Evolutionary conservation across 176 grass and related monocot genomes (phyloP).

Genomic region (Zea luxurians): DNA sequence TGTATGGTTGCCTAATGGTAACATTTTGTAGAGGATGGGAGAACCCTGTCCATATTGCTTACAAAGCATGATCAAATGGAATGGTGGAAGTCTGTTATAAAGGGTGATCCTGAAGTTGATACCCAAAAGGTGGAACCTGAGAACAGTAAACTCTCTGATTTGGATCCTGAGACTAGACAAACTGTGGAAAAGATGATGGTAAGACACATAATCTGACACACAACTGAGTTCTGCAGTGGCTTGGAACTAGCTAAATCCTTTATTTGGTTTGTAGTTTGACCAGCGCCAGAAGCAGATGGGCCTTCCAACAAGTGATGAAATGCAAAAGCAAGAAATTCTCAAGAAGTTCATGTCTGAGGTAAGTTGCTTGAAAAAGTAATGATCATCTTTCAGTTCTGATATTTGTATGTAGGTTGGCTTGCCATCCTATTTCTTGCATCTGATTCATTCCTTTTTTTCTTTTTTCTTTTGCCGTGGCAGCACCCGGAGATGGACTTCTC

Average conservation of each 20-base stretch:
- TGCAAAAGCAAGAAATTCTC: slow-evolving; percentile 89
- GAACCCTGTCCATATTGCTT: slow-evolving; percentile 62
- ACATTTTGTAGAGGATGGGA: slow-evolving; percentile 70
- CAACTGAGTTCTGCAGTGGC: not conserved
- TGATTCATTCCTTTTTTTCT: slow-evolving; percentile 7
- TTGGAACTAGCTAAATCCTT: not conserved
- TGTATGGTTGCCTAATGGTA: not conserved
- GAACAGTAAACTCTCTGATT: slow-evolving; percentile 82
- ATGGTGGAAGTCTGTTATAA: slow-evolving; percentile 84
- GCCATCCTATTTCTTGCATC: not conserved
- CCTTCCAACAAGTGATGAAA: slow-evolving; percentile 85
- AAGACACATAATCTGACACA: slow-evolving; percentile 35
- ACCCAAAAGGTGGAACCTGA: slow-evolving; percentile 84
- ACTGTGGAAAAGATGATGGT: slow-evolving; percentile 99
- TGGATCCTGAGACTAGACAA: slow-evolving; percentile 92
- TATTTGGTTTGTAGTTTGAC: slow-evolving; percentile 58
- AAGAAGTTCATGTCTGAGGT: slow-evolving; percentile 96
- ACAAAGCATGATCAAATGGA: slow-evolving; percentile 98
- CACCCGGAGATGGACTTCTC: slow-evolving; percentile 72
- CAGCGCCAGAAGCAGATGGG: slow-evolving; percentile 97
- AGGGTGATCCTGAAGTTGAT: slow-evolving; percentile 87
- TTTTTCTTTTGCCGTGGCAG: slow-evolving; percentile 10
- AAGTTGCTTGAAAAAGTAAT: not conserved
- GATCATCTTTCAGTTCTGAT: not conserved
- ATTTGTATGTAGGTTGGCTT: not conserved